Conservation (phyloP, 2,329 filamentous ascomycete species). For the Massarina eburnea region DNA sequence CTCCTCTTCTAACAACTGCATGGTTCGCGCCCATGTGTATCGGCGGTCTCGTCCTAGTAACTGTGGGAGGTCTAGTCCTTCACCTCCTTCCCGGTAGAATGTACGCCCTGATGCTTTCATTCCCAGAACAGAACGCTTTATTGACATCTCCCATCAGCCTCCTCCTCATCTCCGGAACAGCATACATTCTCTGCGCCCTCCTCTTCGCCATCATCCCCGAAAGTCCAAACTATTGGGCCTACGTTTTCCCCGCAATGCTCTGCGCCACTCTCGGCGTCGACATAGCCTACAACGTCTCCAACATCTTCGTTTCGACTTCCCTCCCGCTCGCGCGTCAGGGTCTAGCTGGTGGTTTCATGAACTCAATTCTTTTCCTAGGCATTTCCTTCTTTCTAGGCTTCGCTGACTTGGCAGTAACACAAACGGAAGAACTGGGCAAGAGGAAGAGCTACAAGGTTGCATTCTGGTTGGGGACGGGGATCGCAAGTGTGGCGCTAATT, state of each 20-base stretch:
- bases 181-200: slow-evolving; percentile 33
- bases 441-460: slow-evolving; percentile 40
- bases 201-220: slow-evolving; percentile 40
- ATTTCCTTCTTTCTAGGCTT: slow-evolving; percentile 40
- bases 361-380: slow-evolving; percentile 40
- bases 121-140: background rate
- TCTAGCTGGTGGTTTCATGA: slow-evolving; percentile 40
- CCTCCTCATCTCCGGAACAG: slow-evolving; percentile 32
- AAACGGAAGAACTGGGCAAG: slow-evolving; percentile 32
- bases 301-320: slow-evolving; percentile 41
- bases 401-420: slow-evolving; percentile 38
- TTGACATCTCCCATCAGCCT: slow-evolving; percentile 13
- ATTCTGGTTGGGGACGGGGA: slow-evolving; percentile 40
- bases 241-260: slow-evolving; percentile 48
- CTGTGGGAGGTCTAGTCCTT: slow-evolving; percentile 35
- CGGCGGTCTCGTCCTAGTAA: slow-evolving; percentile 38
- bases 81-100: slow-evolving; percentile 39
- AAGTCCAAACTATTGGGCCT: slow-evolving; percentile 40
- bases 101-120: slow-evolving; percentile 5
- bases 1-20: slow-evolving; percentile 33
- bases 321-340: slow-evolving; percentile 39
- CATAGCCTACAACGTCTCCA: slow-evolving; percentile 42
- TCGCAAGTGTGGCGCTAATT: slow-evolving; percentile 30
- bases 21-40: slow-evolving; percentile 43
- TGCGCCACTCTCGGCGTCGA: slow-evolving; percentile 43